Evolutionary conservation across 2,329 filamentous ascomycete species (phyloP), one percentile per base, ranked within the genome.

Genomic region (Venturia aucupariae): DNA sequence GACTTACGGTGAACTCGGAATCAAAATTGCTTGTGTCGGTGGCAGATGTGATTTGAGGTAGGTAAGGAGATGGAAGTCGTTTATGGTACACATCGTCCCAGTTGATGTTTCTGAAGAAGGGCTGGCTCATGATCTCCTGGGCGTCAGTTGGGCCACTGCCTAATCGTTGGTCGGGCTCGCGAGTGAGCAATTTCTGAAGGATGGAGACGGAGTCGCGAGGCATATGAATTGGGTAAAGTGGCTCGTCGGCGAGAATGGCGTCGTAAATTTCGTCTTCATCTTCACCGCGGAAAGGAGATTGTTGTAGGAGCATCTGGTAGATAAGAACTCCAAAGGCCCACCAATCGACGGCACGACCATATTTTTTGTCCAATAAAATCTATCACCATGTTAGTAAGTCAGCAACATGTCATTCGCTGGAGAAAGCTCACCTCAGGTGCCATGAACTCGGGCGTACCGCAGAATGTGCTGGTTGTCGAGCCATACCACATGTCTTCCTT

Each of bases 401-500:
- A 22, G 51, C 35, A 60, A 55, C 15, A 35, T 10, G 15, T 61
- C n/a, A 22, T 80, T 72, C 82, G 11, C 57, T 32, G 30, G 5
- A 22, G 35, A 32, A 35, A 46, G 66, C 73, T 67, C 73, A 95
- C 91, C 82, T 99, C 94, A 10, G 94, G 94, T 10, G 94, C 94
- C 94, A 99, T 99, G 70, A 99, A 99, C 74, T 99, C 94, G 19
- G 94, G 94, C n/a, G 94, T 99, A 76, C 94, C 94, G 74, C 94
- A 99, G 81, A 99, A 99, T 8, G 94, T 99, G 78, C 92, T 93
- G 0, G 94, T 99, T 2, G 90, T 97, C 64, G 90, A 93, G 54
- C 92, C 92, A 74, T 95, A 99, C 92, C 93, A 99, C 94, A 99
- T 99, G 71, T 99, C 92, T 75, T 99, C 94, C 78, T 99, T 99